Evolutionary conservation across 2,329 filamentous ascomycete species (phyloP).

Genomic region (Juglanconis sp.): DNA sequence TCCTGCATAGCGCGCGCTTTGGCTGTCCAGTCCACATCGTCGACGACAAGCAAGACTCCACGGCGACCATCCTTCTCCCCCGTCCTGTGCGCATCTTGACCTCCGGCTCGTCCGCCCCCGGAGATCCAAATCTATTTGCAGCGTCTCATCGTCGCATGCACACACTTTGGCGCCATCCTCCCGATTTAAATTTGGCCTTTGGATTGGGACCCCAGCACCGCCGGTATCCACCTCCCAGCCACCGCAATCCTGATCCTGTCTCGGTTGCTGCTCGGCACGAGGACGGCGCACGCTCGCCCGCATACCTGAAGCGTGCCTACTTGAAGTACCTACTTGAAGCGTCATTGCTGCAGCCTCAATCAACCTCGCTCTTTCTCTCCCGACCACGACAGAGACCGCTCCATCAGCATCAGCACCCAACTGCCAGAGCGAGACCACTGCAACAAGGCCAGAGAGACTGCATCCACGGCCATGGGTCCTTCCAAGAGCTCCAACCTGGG

Average conservation of each 20-base stretch:
- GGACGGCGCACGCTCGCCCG: neutral
- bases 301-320: neutral
- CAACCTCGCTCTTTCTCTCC: neutral
- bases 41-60: neutral
- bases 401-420: neutral
- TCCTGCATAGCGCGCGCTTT: slow-evolving; percentile 1
- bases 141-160: neutral
- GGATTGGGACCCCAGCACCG: neutral
- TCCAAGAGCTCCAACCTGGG: slow-evolving; percentile 62
- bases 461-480: slow-evolving; percentile 37
- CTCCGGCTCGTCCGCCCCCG: neutral
- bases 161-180: neutral
- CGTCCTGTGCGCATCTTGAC: neutral
- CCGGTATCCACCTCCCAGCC: neutral
- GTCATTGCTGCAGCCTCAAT: neutral
- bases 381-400: neutral
- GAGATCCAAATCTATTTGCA: neutral
- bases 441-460: slow-evolving; percentile 30
- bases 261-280: neutral
- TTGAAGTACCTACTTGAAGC: neutral
- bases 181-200: neutral
- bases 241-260: slow-evolving; percentile 3
- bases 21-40: neutral
- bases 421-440: neutral
- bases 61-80: neutral